Evolutionary conservation across 768 basidiomycete genomes (phyloP).

Genomic region (Clitopilus passeckerianus): DNA sequence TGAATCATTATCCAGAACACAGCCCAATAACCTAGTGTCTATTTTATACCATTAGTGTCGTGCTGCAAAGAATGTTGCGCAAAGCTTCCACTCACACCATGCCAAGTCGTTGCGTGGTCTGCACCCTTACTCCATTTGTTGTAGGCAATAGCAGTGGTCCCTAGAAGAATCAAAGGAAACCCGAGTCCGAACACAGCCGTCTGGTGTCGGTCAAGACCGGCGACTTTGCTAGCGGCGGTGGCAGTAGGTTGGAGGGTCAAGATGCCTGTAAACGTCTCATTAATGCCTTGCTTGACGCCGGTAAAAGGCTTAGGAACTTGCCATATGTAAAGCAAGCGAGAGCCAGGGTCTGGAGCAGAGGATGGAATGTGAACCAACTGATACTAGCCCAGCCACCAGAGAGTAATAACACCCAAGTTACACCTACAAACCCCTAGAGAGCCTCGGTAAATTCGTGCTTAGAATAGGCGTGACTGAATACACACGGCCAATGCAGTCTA

Average conservation of each 20-base stretch:
- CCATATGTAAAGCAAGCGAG: conserved; percentile 59
- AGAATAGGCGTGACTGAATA: neutral
- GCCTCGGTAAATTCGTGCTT: neutral
- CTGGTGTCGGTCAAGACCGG: conserved; percentile 70
- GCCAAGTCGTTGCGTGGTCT: conserved; percentile 69
- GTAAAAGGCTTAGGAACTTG: conserved; percentile 18
- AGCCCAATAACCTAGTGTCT: conserved; percentile 65
- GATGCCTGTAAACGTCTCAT: conserved; percentile 41
- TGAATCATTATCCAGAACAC: conserved; percentile 61
- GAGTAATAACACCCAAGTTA: conserved; percentile 44
- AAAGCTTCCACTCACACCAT: conserved; percentile 47
- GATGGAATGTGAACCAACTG: conserved; percentile 68
- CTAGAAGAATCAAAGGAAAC: conserved; percentile 52
- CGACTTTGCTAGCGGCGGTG: conserved; percentile 57
- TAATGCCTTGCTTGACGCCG: neutral
- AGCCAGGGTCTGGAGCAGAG: conserved; percentile 54
- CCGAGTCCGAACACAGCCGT: conserved; percentile 49
- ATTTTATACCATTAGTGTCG: neutral
- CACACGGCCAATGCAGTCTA: neutral
- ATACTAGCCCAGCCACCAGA: conserved; percentile 22
- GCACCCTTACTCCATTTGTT: conserved; percentile 51
- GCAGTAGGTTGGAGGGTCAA: conserved; percentile 74
- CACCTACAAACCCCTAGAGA: conserved; percentile 29
- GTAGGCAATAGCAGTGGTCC: conserved; percentile 55
- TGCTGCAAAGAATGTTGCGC: neutral